Base-by-base conservation (phyloP, 192 early-diverging fungal genomes). In the Coemansia sp. region DNA sequence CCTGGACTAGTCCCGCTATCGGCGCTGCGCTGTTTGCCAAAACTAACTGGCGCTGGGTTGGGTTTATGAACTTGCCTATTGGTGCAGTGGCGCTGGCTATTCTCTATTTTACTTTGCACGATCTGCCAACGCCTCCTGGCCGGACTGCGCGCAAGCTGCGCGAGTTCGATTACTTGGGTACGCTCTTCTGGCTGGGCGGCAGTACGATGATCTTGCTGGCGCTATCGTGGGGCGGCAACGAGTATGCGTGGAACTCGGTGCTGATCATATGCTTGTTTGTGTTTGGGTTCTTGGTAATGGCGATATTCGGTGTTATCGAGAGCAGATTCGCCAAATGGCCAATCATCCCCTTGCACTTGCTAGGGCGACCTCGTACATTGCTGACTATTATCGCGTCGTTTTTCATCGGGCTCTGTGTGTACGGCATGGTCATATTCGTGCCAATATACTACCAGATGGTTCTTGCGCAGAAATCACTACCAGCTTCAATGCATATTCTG, bases 51-150 rank as follows among this genome's bases (percentile, higher is more conserved):
- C 77, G 89, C 19, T 93, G 89, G 87, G 88, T 85, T 68, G 93
- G 91, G 53, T 95, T 86, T 76, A 88, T 94, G 70, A 93, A 94
- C 79, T 66, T 94, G 17, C 92, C 92, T 7, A 34, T 92, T 23
- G 73, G 87, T 9, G 81, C 89, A 4, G 66, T 77, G 9, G 85
- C 82, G 11, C 68, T 89, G 62, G 74, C 74, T 6, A 79, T 86
- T 4, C 68, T 95, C 27, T 39, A 34, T 19, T 73, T 90, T 14
- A 80, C 87, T 11, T 80, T 93, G 11, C 81, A 87, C 1, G 78
- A 90, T 60, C 64, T 89, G 39, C 86, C 85, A 68, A 53, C 63
- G 14, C 82, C 84, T 2, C 74, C 59, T 4, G 76, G 84, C 2
- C 61, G 60, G 23, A 19, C 64, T 19, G 6, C 38, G 32, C 62